A percentile compares a stretch with the other conserved stretches of the same genome.
Conservation (phyloP, 305 asterid species). For the Solanum hybrid region DNA sequence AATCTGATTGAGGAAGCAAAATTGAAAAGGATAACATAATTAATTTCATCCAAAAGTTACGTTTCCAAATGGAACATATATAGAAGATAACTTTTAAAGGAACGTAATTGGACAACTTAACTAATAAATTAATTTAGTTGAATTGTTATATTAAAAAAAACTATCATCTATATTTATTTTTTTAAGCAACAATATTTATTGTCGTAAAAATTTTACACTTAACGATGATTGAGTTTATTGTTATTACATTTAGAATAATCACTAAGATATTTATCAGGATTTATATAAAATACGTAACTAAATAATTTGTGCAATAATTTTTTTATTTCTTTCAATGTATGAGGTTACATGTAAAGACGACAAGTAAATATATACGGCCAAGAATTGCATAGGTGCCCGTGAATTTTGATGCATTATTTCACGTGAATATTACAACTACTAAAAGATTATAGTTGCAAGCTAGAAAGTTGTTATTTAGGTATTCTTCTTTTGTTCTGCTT, state of each 20-base stretch:
- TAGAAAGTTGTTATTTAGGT: neutral
- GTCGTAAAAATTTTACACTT: neutral
- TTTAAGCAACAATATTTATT: no score
- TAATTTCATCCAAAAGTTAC: neutral
- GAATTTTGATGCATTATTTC: neutral
- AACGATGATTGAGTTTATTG: no score
- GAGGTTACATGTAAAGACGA: neutral
- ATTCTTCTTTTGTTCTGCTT: neutral
- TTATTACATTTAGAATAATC: no score
- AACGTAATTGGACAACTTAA: neutral
- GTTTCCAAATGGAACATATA: neutral
- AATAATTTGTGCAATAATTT: neutral
- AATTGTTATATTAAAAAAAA: neutral
- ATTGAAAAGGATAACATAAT: neutral
- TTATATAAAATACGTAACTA: neutral
- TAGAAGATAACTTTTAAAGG: no score
- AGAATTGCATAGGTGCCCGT: neutral
- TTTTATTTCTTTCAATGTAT: neutral
- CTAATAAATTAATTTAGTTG: neutral
- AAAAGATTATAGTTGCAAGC: neutral
- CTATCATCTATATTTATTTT: no score
- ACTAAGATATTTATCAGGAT: no score
- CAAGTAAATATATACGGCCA: neutral
- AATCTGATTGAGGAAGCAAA: neutral
- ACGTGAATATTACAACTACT: neutral